Base-by-base conservation (phyloP, 1,139 yeast species). In the Oligophagozyma castellii region DNA sequence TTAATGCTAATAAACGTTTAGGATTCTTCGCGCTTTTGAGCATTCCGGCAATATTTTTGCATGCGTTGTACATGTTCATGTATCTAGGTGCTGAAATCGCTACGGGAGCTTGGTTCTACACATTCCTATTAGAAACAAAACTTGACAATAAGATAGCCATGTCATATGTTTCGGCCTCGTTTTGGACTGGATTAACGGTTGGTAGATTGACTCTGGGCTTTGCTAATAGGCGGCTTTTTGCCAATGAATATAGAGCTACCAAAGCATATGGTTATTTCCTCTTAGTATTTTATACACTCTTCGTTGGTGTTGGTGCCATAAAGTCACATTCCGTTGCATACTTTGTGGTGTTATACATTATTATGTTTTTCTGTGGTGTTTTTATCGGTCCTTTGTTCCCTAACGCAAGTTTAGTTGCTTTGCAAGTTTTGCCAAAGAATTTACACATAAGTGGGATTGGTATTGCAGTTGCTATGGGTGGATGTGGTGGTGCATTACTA, bases 361-460 rank as follows among this genome's bases (percentile, higher is more conserved):
- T 37, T 3, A 70, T 73, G 1, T 70, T 74, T 27, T 24, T 67
- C 7, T 59, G 73, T 24, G 94, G 93, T 0, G 57, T 71, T 19
- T 69, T 69, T 36, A 72, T 77, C 18, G 95, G 94, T 0, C 94
- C 95, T 1, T 59, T 79, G 4, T 81, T 76, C 53, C 89, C 93
- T 1, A 73, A 89, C 6, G 70, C 79, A 0, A 70, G 78, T 31
- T 69, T 78, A 8, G 65, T 78, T 5, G 63, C 83, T 4, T 54
- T 78, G 29, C 70, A 72, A 29, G 58, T 72, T 2, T 51, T 81
- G 25, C 93, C 93, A 0, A 55, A 59, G 15, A 63, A 63, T 28
- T 55, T 65, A 32, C 83, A 79, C 35, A 68, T 79, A 6, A 58
- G 71, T 5, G 89, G 84, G 0, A 64, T 81, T 5, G 92, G 93